Base-by-base conservation (phyloP, 208 protist species). In the Crithidia brevicula region DNA sequence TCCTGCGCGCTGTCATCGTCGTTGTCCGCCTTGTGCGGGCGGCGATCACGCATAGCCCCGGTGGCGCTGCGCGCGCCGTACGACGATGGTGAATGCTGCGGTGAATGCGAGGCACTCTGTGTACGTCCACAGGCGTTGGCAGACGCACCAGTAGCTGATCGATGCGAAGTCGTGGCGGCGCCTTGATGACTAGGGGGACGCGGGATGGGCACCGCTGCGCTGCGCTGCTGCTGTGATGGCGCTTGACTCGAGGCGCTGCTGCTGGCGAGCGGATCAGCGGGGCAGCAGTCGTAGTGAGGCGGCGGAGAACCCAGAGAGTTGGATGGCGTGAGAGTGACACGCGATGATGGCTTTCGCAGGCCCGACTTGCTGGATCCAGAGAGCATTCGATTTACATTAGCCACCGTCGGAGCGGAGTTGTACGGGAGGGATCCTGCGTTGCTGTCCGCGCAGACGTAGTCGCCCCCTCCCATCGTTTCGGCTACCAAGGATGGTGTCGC, bases 371-470 rank as follows among this genome's bases (percentile, higher is more conserved):
- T 50, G 9, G 42, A 25, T 22, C 27, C 33, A 1, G 36, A 45
- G 6, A 50, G 18, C 16, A 49, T 50, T 22, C 33, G 25, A 33
- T 40, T 49, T 8, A 67, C 56, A 25, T 72, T 67, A 0, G 43
- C 10, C 23, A 79, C 51, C 36, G 53, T 62, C 11, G 67, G 67
- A 1, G 64, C 57, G 1, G 66, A 18, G 47, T 70, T 67, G 45
- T 64, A 22, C 7, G 34, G 60, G 8, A 67, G 71, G 9, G 72
- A 61, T 0, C 42, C 72, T 9, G 59, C 60, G 60, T 78, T 78
- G 54, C 45, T 74, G 33, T 40, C n/a, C 25, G 40, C 33, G 22
- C 15, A 18, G 1, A 3, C 27, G 7, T 2, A 6, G 22, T 30
- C 45, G 45, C 31, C 30, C 5, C 28, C 9, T 0, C n/a, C 22